Evolutionary conservation across 345 rosid genomes (phyloP).

Genomic region (Eutrema yunnanense): DNA sequence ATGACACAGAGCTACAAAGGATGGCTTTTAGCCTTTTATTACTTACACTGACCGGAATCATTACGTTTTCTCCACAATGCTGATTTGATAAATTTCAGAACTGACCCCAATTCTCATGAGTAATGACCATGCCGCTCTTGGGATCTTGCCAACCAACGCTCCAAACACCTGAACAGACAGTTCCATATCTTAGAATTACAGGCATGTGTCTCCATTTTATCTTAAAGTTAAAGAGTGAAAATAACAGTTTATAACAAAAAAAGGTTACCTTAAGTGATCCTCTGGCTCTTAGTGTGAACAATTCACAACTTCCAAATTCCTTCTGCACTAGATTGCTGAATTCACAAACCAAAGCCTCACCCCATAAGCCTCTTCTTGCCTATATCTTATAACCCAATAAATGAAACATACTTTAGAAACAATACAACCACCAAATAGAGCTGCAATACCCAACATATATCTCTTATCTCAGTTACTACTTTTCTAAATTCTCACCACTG

Average conservation of each 20-base stretch:
- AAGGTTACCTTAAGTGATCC: too few relatives aligned
- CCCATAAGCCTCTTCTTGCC: conserved; percentile 23
- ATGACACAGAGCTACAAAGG: background rate
- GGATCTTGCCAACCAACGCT: background rate
- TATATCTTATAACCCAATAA: conserved; percentile 1
- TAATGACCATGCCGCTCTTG: background rate
- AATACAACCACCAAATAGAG: background rate
- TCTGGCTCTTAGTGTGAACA: too few relatives aligned
- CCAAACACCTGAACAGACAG: background rate
- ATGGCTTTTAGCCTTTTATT: background rate
- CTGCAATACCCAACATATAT: background rate
- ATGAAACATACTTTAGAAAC: conserved; percentile 4
- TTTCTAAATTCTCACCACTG: conserved; percentile 20
- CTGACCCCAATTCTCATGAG: background rate
- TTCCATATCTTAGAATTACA: background rate
- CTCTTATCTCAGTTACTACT: too few relatives aligned
- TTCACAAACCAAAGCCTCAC: conserved; percentile 4
- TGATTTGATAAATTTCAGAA: too few relatives aligned
- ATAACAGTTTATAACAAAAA: too few relatives aligned
- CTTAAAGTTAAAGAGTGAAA: too few relatives aligned
- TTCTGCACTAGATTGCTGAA: background rate
- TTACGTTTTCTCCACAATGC: too few relatives aligned
- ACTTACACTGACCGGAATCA: background rate
- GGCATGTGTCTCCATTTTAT: background rate
- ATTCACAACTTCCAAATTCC: too few relatives aligned